phyloP scores from a whole-genome alignment of 1,284 basidiomycete genomes.

The Caloboletus inedulis region DNA sequence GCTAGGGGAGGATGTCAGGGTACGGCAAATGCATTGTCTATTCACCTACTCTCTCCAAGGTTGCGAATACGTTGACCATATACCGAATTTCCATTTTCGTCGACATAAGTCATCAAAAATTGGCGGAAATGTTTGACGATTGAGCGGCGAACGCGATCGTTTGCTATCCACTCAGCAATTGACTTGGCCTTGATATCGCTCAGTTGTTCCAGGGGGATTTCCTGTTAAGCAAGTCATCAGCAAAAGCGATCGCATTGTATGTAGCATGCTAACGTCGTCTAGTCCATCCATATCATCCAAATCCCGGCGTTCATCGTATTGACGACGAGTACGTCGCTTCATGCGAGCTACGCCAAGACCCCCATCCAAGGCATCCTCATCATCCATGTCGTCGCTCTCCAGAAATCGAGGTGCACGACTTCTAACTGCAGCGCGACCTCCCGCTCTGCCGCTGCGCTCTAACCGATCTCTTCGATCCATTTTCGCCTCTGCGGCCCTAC shows the following conservation, averaged over 20 bases:
- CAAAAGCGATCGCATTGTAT: not conserved
- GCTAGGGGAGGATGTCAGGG: constrained; percentile 46
- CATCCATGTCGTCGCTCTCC: constrained; percentile 61
- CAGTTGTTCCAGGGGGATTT: constrained; percentile 92
- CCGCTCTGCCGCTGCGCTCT: constrained; percentile 62
- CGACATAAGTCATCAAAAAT: constrained; percentile 95
- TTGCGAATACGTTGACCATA: constrained; percentile 93
- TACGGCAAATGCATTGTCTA: not conserved
- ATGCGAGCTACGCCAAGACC: constrained; percentile 61
- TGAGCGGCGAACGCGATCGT: constrained; percentile 85
- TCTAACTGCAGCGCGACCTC: constrained; percentile 68
- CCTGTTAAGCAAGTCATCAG: constrained; percentile 45
- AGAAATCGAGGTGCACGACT: constrained; percentile 84
- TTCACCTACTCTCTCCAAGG: constrained; percentile 85
- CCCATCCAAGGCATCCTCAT: constrained; percentile 60
- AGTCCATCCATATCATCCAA: constrained; percentile 82
- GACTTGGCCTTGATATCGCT: constrained; percentile 97
- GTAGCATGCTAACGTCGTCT: constrained; percentile 61
- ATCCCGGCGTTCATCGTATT: constrained; percentile 86
- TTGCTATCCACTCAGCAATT: constrained; percentile 95
- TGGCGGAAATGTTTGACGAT: constrained; percentile 92
- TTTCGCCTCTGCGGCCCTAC: constrained; percentile 82
- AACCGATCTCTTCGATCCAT: constrained; percentile 89
- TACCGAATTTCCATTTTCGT: constrained; percentile 87
- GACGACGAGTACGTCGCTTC: constrained; percentile 74